Base-by-base conservation (phyloP, 495 filamentous ascomycete species). In the Aspergillus campestris region DNA sequence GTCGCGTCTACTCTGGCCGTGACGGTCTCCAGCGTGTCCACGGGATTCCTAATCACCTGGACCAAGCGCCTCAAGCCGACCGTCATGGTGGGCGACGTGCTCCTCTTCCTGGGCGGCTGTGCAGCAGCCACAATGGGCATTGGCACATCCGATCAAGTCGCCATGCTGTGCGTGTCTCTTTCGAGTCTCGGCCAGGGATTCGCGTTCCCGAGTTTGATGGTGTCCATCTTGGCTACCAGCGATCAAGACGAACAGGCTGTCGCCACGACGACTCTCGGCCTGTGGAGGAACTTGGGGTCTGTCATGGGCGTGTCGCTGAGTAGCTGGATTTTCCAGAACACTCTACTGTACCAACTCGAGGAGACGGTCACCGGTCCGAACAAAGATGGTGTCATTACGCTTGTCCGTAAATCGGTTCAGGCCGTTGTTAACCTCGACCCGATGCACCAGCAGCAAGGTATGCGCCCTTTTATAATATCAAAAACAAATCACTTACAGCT, bases 311-410 rank as follows among this genome's bases (percentile, higher is more conserved):
- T 89, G 27, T 75, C 84, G 4, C 67, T 71, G 28, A 84, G 80
- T 45, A 87, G 82, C 56, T 73, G 87, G 52, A 77, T 89, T 18
- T 70, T 91, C 47, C 86, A 91, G 61, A 89, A 89, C 57, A 69
- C 73, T 3, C 69, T 91, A 29, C 51, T 74, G 15, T 73, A 68
- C 8, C 78, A 80, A 41, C 67, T 91, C 1, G 62, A 79, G 0
- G 48, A 60, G 35, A 68, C 73, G 34, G 79, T 89, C 0, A 72
- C 66, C 0, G 79, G 77, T 0, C 62, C 68, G 0, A 64, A 76
- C 9, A 81, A 75, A 45, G 61, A 72, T 7, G 40, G 68, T 30
- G 67, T 78, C 38, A 76, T 80, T 43, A 48, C 65, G 6, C 61
- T 68, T 27, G 75, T 79, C 9, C 68, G 78, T 30, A 76, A 73